Evolutionary conservation across 441 rosid genomes (phyloP), one percentile per base, ranked within the genome.

Genomic region (Eutrema salsugineum): DNA sequence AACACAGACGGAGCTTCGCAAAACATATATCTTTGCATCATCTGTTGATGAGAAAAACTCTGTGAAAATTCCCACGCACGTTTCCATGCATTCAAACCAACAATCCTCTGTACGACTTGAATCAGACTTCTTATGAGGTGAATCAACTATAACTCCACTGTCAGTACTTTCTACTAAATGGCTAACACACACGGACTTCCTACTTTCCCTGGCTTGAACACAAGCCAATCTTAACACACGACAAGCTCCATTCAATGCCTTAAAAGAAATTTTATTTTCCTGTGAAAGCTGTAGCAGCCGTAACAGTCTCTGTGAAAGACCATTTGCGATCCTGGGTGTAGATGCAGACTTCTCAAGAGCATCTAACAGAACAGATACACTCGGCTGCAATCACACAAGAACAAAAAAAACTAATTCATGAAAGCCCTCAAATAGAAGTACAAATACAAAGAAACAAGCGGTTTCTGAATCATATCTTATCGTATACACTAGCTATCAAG

Each of bases 281-380:
- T 83, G 50, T 61, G 93, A 85, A 73, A 86, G 88, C 79, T 84
- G 93, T 75, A 96, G 77, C 76, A 89, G 80, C 43, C 81, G 87
- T 74, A 86, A 86, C 71, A 96, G 85, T 63, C 93, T 73, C 82
- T 82, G 93, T 51, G 87, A 89, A 81, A 96, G 84, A 80, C 87
- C 77, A 56, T 57, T 68, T 17, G 91, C 91, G 9, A 86, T 84
- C 67, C 80, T 84, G 49, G 94, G 89, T 79, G 85, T 85, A 72
- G 86, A 88, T 58, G 89, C 88, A 84, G 86, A 96, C 75, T 86
- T 84, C 79, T 96, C 98, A 75, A 96, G 86, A 72, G 99, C 91
- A 79, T 91, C 97, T 83, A 96, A 62, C 36, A 96, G 78, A 76
- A 83, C 85, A 78, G 97, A 88, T 61, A 85, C 56, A 72, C 90